Percentiles rank a stretch among this genome's conserved stretches.
Evolutionary conservation across 2,329 filamentous ascomycete species (phyloP).

Genomic region (Pseudopithomyces maydicus): DNA sequence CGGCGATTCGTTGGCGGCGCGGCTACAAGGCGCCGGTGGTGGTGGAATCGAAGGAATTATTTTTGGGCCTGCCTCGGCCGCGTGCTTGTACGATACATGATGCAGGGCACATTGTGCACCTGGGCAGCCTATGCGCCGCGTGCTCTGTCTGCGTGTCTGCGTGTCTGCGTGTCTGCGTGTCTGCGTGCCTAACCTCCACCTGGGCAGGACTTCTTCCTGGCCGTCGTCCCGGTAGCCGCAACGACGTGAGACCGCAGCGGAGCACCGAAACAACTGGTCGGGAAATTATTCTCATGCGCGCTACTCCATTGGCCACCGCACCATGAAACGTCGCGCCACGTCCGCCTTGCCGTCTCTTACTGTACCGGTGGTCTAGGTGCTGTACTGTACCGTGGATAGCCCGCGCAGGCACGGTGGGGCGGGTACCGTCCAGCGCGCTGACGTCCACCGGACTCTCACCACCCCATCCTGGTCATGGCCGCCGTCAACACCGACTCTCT

Average conservation of each 20-base stretch:
- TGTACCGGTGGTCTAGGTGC: not conserved
- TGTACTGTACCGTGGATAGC: not conserved
- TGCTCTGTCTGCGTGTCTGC: not conserved
- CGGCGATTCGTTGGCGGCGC: slow-evolving; percentile 4
- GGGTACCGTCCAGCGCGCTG: not conserved
- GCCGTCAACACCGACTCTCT: too few relatives aligned
- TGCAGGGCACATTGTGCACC: not conserved
- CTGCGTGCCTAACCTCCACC: not conserved
- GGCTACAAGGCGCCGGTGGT: slow-evolving; percentile 5
- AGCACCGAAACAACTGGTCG: slow-evolving; percentile 4
- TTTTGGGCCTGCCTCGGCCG: slow-evolving; percentile 5
- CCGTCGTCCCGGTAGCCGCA: not conserved
- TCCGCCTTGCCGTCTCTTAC: not conserved
- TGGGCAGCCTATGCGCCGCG: not conserved
- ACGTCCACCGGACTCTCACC: not conserved
- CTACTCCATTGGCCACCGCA: slow-evolving; percentile 1
- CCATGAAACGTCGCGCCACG: slow-evolving; percentile 6
- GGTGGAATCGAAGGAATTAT: not conserved
- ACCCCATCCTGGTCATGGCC: not conserved
- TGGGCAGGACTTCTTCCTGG: not conserved
- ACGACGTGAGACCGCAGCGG: not conserved
- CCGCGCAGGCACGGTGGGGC: not conserved
- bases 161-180: not conserved
- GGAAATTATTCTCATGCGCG: slow-evolving; percentile 11
- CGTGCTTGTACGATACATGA: not conserved